Base-by-base conservation (phyloP, 2,329 filamentous ascomycete genomes). In the Ascomycota sp. region DNA sequence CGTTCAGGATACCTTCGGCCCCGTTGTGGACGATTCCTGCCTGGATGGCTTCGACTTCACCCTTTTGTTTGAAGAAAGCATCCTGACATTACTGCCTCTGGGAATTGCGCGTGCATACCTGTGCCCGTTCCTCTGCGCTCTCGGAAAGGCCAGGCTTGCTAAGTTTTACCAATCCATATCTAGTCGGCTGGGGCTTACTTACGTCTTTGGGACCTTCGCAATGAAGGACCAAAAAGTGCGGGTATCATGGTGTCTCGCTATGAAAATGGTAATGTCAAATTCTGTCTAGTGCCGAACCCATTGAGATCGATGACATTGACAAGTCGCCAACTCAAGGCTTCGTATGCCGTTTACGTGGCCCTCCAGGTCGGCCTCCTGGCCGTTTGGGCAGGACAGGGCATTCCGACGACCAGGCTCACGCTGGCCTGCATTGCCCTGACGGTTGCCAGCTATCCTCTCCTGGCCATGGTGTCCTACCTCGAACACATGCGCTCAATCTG, bases 401-500 rank as follows among this genome's bases (percentile, higher is more conserved):
- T 36, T 2, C 29, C 36, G 2, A 35, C 30, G 2, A 41, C 38
- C 4, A 32, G 32, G 4, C 32, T 41, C 6, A 40, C 41, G 10
- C 12, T 40, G 7, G 34, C 35, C 1, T 34, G 34, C 15, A 34
- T 36, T 4, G 27, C 31, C 2, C 24, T 41, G 8, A 36, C 36
- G 4, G 33, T 43, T 4, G 33, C 34, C 9, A 38, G 32, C 15
- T 39, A 30, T 17, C 20, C 30, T 3, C 25, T 39, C 13, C 33
- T 43, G 10, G 23, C 37, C 3, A 29, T 33, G 7, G 25, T 47
- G 8, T 53, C 48, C 0, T 51, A 43, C 29, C 30, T 38, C 7
- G 49, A 54, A 30, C 51, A 55, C 32, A 35, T 32, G 6, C 39
- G 42, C 4, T 42, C 46, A 6, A 36, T 50, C 8, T 38, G 45